Evolutionary conservation across 768 basidiomycete genomes (phyloP).

Genomic region (Chalciporus chontae): DNA sequence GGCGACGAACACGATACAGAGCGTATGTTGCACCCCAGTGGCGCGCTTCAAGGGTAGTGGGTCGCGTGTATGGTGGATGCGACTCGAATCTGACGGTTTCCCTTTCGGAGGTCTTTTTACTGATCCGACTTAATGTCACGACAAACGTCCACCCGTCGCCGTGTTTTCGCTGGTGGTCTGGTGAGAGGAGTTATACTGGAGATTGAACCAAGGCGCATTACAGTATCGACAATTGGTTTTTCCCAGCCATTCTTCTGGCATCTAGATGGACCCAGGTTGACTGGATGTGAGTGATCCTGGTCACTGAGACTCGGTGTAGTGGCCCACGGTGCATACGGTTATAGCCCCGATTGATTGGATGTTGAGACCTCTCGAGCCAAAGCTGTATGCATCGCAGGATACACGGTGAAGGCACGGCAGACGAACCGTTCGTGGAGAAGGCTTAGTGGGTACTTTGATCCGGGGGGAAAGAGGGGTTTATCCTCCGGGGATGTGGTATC

Average conservation of each 20-base stretch:
- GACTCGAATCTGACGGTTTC: slow-evolving; percentile 74
- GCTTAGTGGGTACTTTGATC: slow-evolving; percentile 80
- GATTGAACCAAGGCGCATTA: slow-evolving; percentile 27
- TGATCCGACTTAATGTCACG: slow-evolving; percentile 61
- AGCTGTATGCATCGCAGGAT: slow-evolving; percentile 1
- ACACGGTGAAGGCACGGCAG: neutral
- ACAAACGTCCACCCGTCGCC: slow-evolving; percentile 57
- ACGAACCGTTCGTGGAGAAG: slow-evolving; percentile 73
- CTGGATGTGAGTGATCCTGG: neutral
- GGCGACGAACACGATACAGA: slow-evolving; percentile 72
- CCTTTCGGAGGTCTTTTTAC: slow-evolving; percentile 66
- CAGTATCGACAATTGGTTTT: slow-evolving; percentile 74
- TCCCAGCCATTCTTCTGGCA: slow-evolving; percentile 93
- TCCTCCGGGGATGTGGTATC: slow-evolving; percentile 30
- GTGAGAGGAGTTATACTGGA: slow-evolving; percentile 5
- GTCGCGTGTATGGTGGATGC: slow-evolving; percentile 62
- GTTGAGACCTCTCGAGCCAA: neutral
- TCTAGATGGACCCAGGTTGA: slow-evolving; percentile 36
- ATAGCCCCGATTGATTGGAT: neutral
- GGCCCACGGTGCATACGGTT: neutral
- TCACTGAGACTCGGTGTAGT: neutral
- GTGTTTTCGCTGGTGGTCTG: slow-evolving; percentile 40
- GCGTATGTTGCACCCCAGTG: slow-evolving; percentile 92
- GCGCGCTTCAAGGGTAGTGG: slow-evolving; percentile 75
- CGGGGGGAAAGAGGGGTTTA: slow-evolving; percentile 73